phyloP scores from a whole-genome alignment of 345 rosid species.

The Litchi chinensis region DNA sequence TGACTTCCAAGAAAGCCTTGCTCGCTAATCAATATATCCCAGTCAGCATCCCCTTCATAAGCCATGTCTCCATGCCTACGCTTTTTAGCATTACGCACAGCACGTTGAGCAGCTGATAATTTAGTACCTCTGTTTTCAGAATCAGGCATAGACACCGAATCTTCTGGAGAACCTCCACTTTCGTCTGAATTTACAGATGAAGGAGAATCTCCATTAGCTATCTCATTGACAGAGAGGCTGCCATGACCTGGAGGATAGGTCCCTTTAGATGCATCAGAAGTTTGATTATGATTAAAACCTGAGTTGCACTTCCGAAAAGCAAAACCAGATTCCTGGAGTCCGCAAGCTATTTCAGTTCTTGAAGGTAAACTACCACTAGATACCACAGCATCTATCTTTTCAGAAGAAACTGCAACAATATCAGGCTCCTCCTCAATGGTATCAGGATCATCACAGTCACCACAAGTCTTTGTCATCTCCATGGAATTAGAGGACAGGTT shows the following conservation, averaged over 20 bases:
- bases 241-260: conserved; percentile 35
- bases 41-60: conserved; percentile 90
- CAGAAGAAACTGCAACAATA: conserved; percentile 30
- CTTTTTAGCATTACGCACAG: conserved; percentile 61
- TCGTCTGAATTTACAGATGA: conserved; percentile 50
- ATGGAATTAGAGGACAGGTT: conserved; percentile 22
- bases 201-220: conserved; percentile 48
- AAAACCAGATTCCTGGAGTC: conserved; percentile 25
- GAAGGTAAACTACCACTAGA: conserved; percentile 32
- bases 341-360: conserved; percentile 17
- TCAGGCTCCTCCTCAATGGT: conserved; percentile 22
- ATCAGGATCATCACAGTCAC: conserved; percentile 19
- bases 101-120: conserved; percentile 58
- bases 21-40: conserved; percentile 69
- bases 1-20: conserved; percentile 72
- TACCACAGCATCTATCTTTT: conserved; percentile 20
- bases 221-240: conserved; percentile 43
- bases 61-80: conserved; percentile 89
- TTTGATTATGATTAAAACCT: conserved; percentile 25
- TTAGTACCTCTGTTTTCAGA: conserved; percentile 55
- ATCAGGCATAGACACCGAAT: conserved; percentile 57
- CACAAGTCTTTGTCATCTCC: conserved; percentile 26
- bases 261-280: conserved; percentile 38
- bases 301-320: conserved; percentile 29
- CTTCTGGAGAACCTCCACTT: conserved; percentile 60